These are phyloP conservation scores for Globisporangium sylvaticum DNA, from an alignment of 352 stramenopile genomes.

Conservation along the genomic window DNA sequence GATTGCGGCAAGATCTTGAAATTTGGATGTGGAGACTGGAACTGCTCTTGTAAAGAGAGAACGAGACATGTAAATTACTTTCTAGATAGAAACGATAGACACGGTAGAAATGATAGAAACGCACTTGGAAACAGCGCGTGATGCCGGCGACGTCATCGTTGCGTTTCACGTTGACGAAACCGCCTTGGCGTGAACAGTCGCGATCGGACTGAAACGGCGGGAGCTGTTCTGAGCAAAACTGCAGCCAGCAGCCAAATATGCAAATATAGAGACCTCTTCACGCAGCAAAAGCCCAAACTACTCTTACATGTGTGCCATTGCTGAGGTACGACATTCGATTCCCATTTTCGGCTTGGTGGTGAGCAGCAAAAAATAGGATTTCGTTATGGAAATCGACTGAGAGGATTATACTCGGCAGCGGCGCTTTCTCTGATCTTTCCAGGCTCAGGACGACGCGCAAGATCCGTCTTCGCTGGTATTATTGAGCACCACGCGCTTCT, in stretches of 20 bases:
- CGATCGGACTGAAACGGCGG: background rate
- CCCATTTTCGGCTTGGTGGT: background rate
- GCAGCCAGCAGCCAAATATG: background rate
- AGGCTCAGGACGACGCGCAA: too few relatives aligned
- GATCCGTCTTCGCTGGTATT: background rate
- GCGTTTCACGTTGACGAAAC: conserved; percentile 3
- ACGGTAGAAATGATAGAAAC: background rate
- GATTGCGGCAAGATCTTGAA: background rate
- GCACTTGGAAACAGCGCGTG: background rate
- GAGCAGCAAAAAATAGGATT: background rate
- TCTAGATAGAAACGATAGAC: conserved; percentile 4
- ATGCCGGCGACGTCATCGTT: conserved; percentile 6
- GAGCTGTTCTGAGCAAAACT: background rate
- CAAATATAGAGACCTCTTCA: background rate
- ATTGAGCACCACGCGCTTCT: background rate
- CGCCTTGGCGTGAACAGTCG: background rate
- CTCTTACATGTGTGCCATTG: too few relatives aligned
- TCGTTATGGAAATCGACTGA: background rate
- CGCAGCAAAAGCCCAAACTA: too few relatives aligned
- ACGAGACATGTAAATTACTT: conserved; percentile 6
- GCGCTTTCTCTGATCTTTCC: background rate
- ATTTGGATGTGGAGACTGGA: background rate
- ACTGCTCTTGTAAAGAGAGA: background rate
- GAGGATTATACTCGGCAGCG: background rate
- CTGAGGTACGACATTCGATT: too few relatives aligned